Conservation (phyloP, 176 grass and related monocot genomes). For the Aegilops tauschii region DNA sequence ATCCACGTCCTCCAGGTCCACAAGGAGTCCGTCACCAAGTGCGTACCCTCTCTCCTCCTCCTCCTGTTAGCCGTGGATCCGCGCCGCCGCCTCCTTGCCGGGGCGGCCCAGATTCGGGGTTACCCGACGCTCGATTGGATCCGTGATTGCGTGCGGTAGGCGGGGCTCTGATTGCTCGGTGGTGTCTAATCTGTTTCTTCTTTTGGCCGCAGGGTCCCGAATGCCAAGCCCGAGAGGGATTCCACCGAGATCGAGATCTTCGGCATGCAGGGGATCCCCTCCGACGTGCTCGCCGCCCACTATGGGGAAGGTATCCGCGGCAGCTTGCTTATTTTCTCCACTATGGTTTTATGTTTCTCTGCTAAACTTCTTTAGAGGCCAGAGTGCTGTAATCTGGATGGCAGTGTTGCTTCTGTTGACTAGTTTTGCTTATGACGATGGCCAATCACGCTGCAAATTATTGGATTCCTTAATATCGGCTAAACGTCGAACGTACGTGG, state of each 20-base stretch:
- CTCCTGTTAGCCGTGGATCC: not conserved
- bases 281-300: slow-evolving; percentile 87
- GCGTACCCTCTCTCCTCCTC: not conserved
- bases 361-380: not conserved
- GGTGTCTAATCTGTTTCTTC: not conserved
- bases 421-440: not conserved
- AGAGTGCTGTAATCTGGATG: not conserved
- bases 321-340: not conserved
- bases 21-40: slow-evolving; percentile 97
- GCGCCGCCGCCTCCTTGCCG: not conserved
- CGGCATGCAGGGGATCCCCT: slow-evolving; percentile 97
- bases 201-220: slow-evolving; percentile 72
- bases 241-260: slow-evolving; percentile 99
- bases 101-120: slow-evolving; percentile 6
- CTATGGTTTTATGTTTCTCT: not conserved
- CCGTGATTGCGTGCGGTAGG: not conserved
- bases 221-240: slow-evolving; percentile 90
- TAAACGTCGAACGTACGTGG: not conserved
- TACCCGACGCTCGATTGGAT: not conserved
- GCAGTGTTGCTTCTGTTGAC: not conserved
- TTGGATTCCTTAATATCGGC: not conserved
- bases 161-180: not conserved
- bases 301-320: slow-evolving; percentile 85
- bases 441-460: not conserved
- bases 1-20: slow-evolving; percentile 99